phyloP scores from a whole-genome alignment of 129 eudicot species.

The Calendula officinalis region DNA sequence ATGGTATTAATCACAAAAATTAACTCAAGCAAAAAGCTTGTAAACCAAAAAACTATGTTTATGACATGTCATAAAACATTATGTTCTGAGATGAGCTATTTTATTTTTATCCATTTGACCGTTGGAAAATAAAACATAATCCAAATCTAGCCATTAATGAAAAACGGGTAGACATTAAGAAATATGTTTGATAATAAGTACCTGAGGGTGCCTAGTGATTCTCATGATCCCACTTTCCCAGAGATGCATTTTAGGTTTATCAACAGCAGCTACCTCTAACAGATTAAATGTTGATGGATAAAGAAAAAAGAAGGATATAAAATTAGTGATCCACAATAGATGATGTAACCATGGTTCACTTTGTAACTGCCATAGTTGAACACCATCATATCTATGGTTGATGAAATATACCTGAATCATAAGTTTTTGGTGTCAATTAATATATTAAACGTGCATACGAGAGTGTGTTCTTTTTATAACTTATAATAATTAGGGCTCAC shows the following conservation, averaged over 20 bases:
- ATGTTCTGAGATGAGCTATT: neutral
- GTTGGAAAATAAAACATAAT: neutral
- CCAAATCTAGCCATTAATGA: neutral
- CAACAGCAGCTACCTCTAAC: constrained; percentile 98
- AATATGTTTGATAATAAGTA: constrained; percentile 3
- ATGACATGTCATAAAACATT: neutral
- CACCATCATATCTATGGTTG: constrained; percentile 92
- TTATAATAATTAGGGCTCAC: constrained; percentile 46
- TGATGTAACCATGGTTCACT: constrained; percentile 70
- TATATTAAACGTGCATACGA: neutral
- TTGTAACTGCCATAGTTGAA: constrained; percentile 96
- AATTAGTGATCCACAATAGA: constrained; percentile 59
- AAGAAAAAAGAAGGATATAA: constrained; percentile 84
- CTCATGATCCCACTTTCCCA: constrained; percentile 99
- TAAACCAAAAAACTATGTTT: no score
- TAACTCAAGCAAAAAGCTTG: no score
- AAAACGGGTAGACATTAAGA: neutral
- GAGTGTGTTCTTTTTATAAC: neutral
- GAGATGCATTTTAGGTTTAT: constrained; percentile 97
- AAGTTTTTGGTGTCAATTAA: constrained; percentile 16
- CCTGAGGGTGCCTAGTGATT: constrained; percentile 99
- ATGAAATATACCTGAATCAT: constrained; percentile 67
- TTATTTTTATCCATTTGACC: neutral
- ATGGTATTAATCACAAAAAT: no score
- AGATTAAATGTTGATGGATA: constrained; percentile 96